phyloP scores from a whole-genome alignment of 306 rosid species.

The Quercus variabilis region DNA sequence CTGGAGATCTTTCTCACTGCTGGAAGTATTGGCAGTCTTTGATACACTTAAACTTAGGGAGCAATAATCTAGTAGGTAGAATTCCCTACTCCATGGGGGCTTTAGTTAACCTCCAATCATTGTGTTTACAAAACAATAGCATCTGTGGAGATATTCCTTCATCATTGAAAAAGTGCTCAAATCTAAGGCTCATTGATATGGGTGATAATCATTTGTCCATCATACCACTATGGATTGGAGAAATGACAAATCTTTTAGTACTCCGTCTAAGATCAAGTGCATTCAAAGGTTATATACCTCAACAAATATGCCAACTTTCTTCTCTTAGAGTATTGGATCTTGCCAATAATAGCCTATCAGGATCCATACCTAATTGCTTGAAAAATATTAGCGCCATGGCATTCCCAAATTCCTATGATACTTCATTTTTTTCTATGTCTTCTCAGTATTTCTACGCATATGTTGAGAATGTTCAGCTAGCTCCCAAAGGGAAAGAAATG shows the following conservation, averaged over 20 bases:
- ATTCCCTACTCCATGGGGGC: too few relatives aligned
- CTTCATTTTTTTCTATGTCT: too few relatives aligned
- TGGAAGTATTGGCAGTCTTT: too few relatives aligned
- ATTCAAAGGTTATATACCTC: conserved; percentile 18
- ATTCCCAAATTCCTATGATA: too few relatives aligned
- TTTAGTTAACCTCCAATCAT: conserved; percentile 14
- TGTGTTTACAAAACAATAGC: conserved; percentile 14
- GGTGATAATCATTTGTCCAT: conserved; percentile 30
- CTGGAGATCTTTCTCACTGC: too few relatives aligned
- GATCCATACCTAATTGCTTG: conserved; percentile 42
- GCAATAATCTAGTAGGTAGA: conserved; percentile 27
- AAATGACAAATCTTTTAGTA: conserved; percentile 26
- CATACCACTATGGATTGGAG: neutral
- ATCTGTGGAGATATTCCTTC: conserved; percentile 22
- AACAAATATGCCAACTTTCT: conserved; percentile 23
- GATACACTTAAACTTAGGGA: too few relatives aligned
- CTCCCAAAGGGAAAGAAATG: too few relatives aligned
- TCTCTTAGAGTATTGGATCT: conserved; percentile 24
- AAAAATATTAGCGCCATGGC: conserved; percentile 23
- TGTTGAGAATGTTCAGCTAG: too few relatives aligned
- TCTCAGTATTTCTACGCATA: fast-evolving
- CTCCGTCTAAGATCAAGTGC: conserved; percentile 26
- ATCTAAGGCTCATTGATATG: conserved; percentile 23
- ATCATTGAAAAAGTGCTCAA: conserved; percentile 14
- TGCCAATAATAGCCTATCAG: conserved; percentile 1